Evolutionary conservation across 1,284 basidiomycete genomes (phyloP).

Genomic region (Gymnopus androsaceus): DNA sequence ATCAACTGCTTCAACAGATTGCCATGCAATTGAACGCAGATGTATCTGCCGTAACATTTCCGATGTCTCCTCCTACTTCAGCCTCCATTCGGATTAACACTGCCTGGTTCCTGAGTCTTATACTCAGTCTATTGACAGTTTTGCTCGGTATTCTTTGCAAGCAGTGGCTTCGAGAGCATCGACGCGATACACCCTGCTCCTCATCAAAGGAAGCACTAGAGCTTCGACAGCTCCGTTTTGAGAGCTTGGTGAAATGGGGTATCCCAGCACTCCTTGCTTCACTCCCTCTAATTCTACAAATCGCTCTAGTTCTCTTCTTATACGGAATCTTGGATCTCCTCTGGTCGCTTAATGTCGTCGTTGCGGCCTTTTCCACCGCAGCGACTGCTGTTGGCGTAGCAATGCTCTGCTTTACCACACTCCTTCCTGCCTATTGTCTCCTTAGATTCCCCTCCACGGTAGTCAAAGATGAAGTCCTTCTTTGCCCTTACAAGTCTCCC

Average conservation of each 20-base stretch:
- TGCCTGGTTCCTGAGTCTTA: slow-evolving; percentile 28
- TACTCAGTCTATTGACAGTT: slow-evolving; percentile 22
- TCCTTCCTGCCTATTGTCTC: slow-evolving; percentile 13
- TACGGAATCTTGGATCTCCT: slow-evolving; percentile 27
- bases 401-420: slow-evolving; percentile 6
- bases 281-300: slow-evolving; percentile 31
- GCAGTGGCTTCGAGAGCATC: slow-evolving; percentile 28
- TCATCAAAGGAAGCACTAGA: slow-evolving; percentile 21
- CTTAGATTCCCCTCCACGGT: not conserved
- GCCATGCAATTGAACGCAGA: slow-evolving; percentile 7
- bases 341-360: slow-evolving; percentile 10
- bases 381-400: slow-evolving; percentile 7
- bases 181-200: slow-evolving; percentile 17
- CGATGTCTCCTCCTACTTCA: too few species aligned
- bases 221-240: slow-evolving; percentile 27
- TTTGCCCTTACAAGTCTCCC: slow-evolving; percentile 18
- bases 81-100: slow-evolving; percentile 22
- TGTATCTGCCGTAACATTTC: not conserved
- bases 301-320: slow-evolving; percentile 32
- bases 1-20: slow-evolving; percentile 18
- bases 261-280: slow-evolving; percentile 28
- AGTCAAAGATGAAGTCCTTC: slow-evolving; percentile 5
- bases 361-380: slow-evolving; percentile 8
- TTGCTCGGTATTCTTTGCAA: slow-evolving; percentile 25
- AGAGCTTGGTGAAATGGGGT: slow-evolving; percentile 30